phyloP scores from a whole-genome alignment of 352 stramenopile species.

The Elongisporangium senticosum region DNA sequence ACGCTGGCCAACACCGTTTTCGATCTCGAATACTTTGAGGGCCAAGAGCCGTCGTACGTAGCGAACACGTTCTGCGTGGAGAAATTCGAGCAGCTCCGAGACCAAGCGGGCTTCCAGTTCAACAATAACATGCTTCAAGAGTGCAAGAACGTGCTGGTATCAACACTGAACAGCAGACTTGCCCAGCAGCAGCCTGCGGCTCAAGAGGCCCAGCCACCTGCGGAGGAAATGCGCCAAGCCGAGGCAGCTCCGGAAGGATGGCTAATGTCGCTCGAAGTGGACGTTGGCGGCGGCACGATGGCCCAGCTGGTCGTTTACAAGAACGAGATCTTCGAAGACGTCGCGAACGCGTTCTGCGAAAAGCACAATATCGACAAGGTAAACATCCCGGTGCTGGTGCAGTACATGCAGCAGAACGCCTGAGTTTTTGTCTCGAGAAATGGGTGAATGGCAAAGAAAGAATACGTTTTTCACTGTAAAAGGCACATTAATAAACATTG shows the following conservation, averaged over 20 bases:
- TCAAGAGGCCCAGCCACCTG: constrained; percentile 6
- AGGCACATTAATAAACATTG: background rate
- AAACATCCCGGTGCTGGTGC: constrained; percentile 53
- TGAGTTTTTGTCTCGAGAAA: background rate
- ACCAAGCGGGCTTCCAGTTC: constrained; percentile 46
- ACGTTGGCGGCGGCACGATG: constrained; percentile 41
- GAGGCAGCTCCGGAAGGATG: constrained; percentile 17
- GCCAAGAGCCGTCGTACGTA: constrained; percentile 45
- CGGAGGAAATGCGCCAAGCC: constrained; percentile 3
- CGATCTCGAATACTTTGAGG: constrained; percentile 60
- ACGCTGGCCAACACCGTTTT: constrained; percentile 48
- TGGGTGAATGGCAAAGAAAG: background rate
- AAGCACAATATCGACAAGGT: constrained; percentile 41
- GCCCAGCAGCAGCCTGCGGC: constrained; percentile 5
- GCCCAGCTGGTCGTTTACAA: constrained; percentile 39
- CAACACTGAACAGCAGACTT: constrained; percentile 9
- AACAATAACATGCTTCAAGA: constrained; percentile 50
- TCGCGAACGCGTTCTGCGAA: constrained; percentile 54
- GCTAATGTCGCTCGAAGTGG: constrained; percentile 70
- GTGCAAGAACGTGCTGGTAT: constrained; percentile 51
- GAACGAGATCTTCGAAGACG: constrained; percentile 39
- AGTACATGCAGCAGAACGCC: constrained; percentile 32
- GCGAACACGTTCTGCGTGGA: constrained; percentile 71
- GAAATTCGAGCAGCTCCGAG: constrained; percentile 53
- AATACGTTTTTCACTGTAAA: background rate